These are phyloP conservation scores for Gregarina niphandrodes DNA, from an alignment of 169 alveolate genomes.

Conservation along the genomic window DNA sequence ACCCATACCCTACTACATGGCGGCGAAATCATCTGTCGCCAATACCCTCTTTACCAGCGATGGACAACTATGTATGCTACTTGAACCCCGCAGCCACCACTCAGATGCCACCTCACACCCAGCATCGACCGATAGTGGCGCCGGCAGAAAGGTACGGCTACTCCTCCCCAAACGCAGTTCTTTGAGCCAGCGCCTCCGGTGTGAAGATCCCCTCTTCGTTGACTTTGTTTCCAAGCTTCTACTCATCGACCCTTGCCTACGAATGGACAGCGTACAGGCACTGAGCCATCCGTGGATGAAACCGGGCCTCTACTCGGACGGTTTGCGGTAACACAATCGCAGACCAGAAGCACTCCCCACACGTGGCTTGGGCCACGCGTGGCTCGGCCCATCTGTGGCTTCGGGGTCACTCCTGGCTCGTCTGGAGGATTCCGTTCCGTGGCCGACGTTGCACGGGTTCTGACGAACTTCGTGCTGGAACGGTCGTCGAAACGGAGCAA, in stretches of 20 bases:
- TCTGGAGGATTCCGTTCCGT: too few relatives aligned
- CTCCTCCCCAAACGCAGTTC: slow-evolving; percentile 14
- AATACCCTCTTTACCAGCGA: too few relatives aligned
- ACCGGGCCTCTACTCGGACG: slow-evolving; percentile 11
- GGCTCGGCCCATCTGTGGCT: too few relatives aligned
- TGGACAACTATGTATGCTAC: neutral
- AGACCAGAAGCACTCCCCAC: too few relatives aligned
- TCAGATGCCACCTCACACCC: neutral
- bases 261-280: slow-evolving; percentile 61
- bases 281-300: slow-evolving; percentile 55
- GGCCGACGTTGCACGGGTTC: too few relatives aligned
- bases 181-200: slow-evolving; percentile 18
- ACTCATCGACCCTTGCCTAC: slow-evolving; percentile 33
- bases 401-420: too few relatives aligned
- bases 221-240: slow-evolving; percentile 35
- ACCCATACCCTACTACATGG: too few relatives aligned
- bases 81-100: neutral
- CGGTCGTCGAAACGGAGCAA: too few relatives aligned
- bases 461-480: too few relatives aligned
- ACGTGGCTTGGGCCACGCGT: too few relatives aligned
- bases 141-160: slow-evolving; percentile 6
- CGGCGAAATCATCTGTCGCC: too few relatives aligned
- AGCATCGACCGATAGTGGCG: neutral
- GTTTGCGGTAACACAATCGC: too few relatives aligned
- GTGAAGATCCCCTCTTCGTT: slow-evolving; percentile 29